phyloP scores from a whole-genome alignment of 176 grass and related monocot genomes.

The Tuctoria greenei region DNA sequence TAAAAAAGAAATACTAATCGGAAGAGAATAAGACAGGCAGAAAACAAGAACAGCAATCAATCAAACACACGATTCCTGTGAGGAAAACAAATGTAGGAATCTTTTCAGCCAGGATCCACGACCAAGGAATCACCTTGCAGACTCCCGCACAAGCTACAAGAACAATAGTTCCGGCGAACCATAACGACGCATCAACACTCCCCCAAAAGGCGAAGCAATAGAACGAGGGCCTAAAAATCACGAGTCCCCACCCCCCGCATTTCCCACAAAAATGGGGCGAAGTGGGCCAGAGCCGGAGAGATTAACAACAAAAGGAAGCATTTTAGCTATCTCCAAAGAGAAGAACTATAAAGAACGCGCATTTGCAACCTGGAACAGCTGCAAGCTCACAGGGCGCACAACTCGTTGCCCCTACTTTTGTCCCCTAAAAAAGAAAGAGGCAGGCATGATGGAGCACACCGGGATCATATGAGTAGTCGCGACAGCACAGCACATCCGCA shows the following conservation, averaged over 20 bases:
- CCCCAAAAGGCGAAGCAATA: slow-evolving; percentile 29
- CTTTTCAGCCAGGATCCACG: background rate
- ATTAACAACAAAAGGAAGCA: slow-evolving; percentile 40
- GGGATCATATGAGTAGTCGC: slow-evolving; percentile 52
- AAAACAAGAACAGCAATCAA: background rate
- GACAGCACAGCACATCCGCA: slow-evolving; percentile 40
- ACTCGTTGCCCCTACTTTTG: slow-evolving; percentile 11
- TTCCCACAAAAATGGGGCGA: slow-evolving; percentile 40
- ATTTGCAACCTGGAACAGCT: slow-evolving; percentile 58
- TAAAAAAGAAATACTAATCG: background rate
- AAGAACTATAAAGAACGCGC: slow-evolving; percentile 30
- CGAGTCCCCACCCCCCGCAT: slow-evolving; percentile 37
- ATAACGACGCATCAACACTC: slow-evolving; percentile 34
- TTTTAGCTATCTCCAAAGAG: slow-evolving; percentile 37
- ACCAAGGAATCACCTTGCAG: slow-evolving; percentile 31
- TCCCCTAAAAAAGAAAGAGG: slow-evolving; percentile 6
- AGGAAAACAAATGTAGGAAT: background rate
- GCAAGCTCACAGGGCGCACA: slow-evolving; percentile 53
- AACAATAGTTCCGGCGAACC: slow-evolving; percentile 45
- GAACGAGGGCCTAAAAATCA: slow-evolving; percentile 33
- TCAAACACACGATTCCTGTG: background rate
- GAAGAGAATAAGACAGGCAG: background rate
- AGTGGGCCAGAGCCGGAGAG: slow-evolving; percentile 43
- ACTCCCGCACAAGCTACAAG: background rate
- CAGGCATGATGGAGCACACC: slow-evolving; percentile 43